These are phyloP conservation scores for Claviceps sp. DNA, from an alignment of 2,329 filamentous ascomycete species.

Conservation along the genomic window DNA sequence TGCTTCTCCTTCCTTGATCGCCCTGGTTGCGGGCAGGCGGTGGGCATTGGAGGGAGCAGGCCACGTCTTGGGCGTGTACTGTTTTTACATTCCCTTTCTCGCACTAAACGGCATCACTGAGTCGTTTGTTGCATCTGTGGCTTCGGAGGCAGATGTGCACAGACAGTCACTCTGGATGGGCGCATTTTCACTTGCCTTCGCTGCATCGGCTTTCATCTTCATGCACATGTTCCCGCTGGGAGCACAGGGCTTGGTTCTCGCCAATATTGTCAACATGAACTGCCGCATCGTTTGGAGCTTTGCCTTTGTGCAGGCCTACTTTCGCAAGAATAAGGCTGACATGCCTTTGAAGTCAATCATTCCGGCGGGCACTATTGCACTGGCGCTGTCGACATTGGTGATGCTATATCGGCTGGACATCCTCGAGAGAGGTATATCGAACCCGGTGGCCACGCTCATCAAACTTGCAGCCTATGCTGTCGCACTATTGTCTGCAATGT, in stretches of 20 bases:
- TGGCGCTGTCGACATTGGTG: conserved; percentile 15
- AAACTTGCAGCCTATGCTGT: conserved; percentile 36
- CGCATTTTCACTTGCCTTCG: conserved; percentile 66
- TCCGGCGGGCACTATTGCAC: conserved; percentile 14
- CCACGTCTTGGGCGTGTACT: conserved; percentile 63
- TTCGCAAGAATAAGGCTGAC: conserved; percentile 30
- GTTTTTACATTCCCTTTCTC: conserved; percentile 85
- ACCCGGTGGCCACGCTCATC: conserved; percentile 24
- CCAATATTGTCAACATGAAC: conserved; percentile 83
- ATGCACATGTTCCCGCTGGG: conserved; percentile 57
- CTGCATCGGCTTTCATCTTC: conserved; percentile 58
- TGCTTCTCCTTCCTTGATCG: conserved; percentile 59
- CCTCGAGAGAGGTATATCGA: conserved; percentile 11
- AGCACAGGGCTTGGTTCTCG: conserved; percentile 67
- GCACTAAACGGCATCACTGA: conserved; percentile 87
- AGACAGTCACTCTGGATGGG: conserved; percentile 75
- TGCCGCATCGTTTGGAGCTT: conserved; percentile 73
- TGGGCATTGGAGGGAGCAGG: conserved; percentile 68
- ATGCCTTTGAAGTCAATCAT: conserved; percentile 16
- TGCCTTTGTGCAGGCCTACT: conserved; percentile 55
- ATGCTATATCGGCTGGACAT: conserved; percentile 15
- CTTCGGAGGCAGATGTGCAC: conserved; percentile 60
- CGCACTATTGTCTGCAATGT: conserved; percentile 45
- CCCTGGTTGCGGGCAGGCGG: conserved; percentile 58
- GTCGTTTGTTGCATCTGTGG: conserved; percentile 83